These are phyloP conservation scores for Tetracladium setigerum DNA, from an alignment of 495 filamentous ascomycete species.

Conservation along the genomic window DNA sequence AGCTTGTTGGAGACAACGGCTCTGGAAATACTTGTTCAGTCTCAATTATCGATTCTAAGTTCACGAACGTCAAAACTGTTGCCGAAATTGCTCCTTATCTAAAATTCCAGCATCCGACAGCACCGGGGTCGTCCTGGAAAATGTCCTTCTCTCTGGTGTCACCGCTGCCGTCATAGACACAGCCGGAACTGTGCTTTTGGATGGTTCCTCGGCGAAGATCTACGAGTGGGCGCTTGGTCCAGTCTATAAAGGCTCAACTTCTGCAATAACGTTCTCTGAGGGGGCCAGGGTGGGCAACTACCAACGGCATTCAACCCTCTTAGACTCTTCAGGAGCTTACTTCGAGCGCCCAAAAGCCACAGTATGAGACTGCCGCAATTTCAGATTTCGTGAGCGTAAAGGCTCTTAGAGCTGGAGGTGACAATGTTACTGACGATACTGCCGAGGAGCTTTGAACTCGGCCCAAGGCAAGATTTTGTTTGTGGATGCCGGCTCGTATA, in stretches of 20 bases:
- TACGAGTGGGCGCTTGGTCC: slow-evolving; percentile 9
- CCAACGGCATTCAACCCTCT: slow-evolving; percentile 4
- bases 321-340: slow-evolving; percentile 36
- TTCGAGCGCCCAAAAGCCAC: slow-evolving; percentile 59
- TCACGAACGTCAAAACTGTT: slow-evolving; percentile 42
- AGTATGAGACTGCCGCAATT: slow-evolving; percentile 42
- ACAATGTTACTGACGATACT: not conserved
- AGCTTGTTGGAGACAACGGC: not conserved
- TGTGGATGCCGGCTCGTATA: not conserved
- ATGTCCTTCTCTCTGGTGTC: slow-evolving; percentile 50
- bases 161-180: slow-evolving; percentile 37
- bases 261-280: slow-evolving; percentile 1
- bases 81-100: slow-evolving; percentile 5
- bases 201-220: slow-evolving; percentile 41
- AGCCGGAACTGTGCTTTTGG: slow-evolving; percentile 40
- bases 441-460: not conserved
- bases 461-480: not conserved
- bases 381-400: slow-evolving; percentile 25
- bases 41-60: slow-evolving; percentile 52
- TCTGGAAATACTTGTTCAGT: slow-evolving; percentile 42
- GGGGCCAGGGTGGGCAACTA: slow-evolving; percentile 8
- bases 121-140: slow-evolving; percentile 49
- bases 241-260: slow-evolving; percentile 8
- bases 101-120: slow-evolving; percentile 18
- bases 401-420: not conserved